A percentile compares a stretch with the other conserved stretches of the same genome.
phyloP scores from a whole-genome alignment of 2,329 filamentous ascomycete genomes.

The Penicillium expansum region DNA sequence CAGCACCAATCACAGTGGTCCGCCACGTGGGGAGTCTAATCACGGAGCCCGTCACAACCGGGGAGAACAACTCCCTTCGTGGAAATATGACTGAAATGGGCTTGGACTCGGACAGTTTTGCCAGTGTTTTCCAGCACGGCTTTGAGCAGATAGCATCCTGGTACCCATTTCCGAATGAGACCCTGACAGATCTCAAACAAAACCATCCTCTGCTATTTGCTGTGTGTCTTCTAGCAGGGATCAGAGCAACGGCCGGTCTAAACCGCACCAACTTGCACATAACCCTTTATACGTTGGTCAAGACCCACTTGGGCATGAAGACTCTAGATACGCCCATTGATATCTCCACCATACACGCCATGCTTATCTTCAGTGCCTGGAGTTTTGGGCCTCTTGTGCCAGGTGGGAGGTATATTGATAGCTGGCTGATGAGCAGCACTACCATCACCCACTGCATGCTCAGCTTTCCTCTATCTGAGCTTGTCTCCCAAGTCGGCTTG shows the following conservation, averaged over 20 bases:
- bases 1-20: slow-evolving; percentile 11
- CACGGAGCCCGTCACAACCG: slow-evolving; percentile 4
- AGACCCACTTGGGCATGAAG: slow-evolving; percentile 7
- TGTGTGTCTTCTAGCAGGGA: slow-evolving; percentile 6
- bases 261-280: slow-evolving; percentile 6
- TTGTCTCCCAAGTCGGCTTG: background rate
- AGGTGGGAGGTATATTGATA: slow-evolving; percentile 9
- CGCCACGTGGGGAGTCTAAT: slow-evolving; percentile 10
- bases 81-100: slow-evolving; percentile 10
- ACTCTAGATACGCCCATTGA: slow-evolving; percentile 6
- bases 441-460: slow-evolving; percentile 11
- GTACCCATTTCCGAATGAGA: slow-evolving; percentile 9
- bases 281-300: slow-evolving; percentile 8
- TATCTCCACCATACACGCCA: slow-evolving; percentile 7
- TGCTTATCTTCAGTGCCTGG: slow-evolving; percentile 9
- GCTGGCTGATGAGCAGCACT: slow-evolving; percentile 11
- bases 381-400: slow-evolving; percentile 8
- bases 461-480: slow-evolving; percentile 5
- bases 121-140: slow-evolving; percentile 4
- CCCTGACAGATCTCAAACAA: slow-evolving; percentile 5
- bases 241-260: slow-evolving; percentile 7
- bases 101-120: slow-evolving; percentile 6
- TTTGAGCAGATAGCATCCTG: slow-evolving; percentile 10
- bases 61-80: slow-evolving; percentile 5
- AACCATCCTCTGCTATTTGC: slow-evolving; percentile 10